Evolutionary conservation across 495 filamentous ascomycete species (phyloP).

Genomic region (Cenococcum geophilum): DNA sequence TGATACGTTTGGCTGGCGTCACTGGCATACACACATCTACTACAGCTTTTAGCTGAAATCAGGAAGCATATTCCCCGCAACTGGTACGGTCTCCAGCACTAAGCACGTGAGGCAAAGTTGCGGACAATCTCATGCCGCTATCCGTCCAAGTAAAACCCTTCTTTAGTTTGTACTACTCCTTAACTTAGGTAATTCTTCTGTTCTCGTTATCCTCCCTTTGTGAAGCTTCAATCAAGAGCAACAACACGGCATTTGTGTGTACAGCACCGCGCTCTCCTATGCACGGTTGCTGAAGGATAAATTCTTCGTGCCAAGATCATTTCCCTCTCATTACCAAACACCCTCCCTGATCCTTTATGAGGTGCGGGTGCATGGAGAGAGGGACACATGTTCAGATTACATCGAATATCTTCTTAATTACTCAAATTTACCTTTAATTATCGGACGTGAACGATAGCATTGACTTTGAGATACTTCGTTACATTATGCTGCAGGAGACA

Average conservation of each 20-base stretch:
- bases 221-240: conserved; percentile 8
- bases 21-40: conserved; percentile 28
- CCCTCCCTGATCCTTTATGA: conserved; percentile 54
- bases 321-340: conserved; percentile 91
- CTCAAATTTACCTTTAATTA: no score
- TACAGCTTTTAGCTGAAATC: conserved; percentile 22
- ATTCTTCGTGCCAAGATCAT: conserved; percentile 85
- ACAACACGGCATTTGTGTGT: conserved; percentile 94
- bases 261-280: conserved; percentile 79
- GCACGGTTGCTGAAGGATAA: conserved; percentile 87
- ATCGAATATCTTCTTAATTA: no score
- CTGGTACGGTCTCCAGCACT: conserved; percentile 13
- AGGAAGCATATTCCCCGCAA: conserved; percentile 21
- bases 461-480: no score
- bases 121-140: neutral
- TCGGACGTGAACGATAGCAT: no score
- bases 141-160: no score
- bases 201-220: conserved; percentile 14
- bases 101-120: neutral
- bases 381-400: conserved; percentile 54
- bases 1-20: conserved; percentile 37
- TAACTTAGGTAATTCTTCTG: neutral
- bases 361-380: conserved; percentile 80
- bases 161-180: no score
- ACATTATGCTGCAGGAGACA: no score